Base-by-base conservation (phyloP, 2,329 filamentous ascomycete species). In the Colletotrichum sp. region DNA sequence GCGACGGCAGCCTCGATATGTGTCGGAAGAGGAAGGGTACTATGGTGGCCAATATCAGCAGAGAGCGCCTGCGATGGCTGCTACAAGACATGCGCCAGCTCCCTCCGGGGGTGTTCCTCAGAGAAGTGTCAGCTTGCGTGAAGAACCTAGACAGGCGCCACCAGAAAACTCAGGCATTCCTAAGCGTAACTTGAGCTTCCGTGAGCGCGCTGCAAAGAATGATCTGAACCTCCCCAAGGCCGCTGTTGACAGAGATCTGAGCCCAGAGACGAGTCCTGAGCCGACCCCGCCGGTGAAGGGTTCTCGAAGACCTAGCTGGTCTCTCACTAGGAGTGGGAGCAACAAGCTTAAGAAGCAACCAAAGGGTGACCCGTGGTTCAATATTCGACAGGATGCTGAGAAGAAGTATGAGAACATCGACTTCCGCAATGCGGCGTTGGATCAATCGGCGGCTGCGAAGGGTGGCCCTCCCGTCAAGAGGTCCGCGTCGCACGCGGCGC, bases 291-390 rank as follows among this genome's bases (percentile, higher is more conserved):
- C 86, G 4, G 75, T 80, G 30, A 79, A 80, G 16, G 82, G 84
- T 52, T 69, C 74, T 48, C 71, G 74, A 5, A 61, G 71, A n/a
- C 71, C 74, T 43, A 76, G 74, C 38, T 84, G 86, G 67, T 83
- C 86, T 74, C 78, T 88, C 38, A 81, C 84, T 10, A 87, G 89
- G 66, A 89, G 83, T 71, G 88, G 85, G n/a, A 92, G 90, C 79
- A 91, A 92, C 78, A 92, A 90, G 79, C 83, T 92, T 43, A 88
- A 86, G 80, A 93, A 92, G 77, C 87, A 90, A 3, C 90, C 89
- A 1, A 90, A 91, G 3, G 85, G 82, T n/a, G 90, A 92, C 65
- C 82, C 86, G 3, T 88, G 87, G 86, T 85, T 86, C 78, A 83
- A 82, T 66, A 81, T 82, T 28, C 85, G 87, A 43, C 81, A 80